Conservation (phyloP, 2,329 filamentous ascomycete genomes). For the Calonectria hongkongensis region DNA sequence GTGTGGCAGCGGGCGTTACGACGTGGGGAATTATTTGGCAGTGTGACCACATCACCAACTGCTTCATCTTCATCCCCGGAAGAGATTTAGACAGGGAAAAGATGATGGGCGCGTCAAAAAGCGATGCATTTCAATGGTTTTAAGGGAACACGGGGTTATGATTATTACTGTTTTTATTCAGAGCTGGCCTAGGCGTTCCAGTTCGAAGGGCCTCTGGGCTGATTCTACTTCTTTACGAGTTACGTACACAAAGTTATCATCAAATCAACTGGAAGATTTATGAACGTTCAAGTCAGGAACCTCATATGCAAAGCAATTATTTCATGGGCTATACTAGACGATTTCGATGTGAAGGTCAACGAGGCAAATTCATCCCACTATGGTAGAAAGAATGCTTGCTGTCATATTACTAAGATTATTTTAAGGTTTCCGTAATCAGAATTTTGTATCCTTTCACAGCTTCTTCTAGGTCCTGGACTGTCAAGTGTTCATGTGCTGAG, state of each 20-base stretch:
- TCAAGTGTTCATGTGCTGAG: constrained; percentile 84
- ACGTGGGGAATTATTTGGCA: background rate
- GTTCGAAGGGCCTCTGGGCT: too few species aligned
- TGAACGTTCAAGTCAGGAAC: too few species aligned
- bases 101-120: too few species aligned
- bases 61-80: too few species aligned
- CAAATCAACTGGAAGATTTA: too few species aligned
- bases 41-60: background rate
- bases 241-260: background rate
- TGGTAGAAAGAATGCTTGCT: too few species aligned
- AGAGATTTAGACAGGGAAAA: too few species aligned
- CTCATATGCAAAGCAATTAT: background rate
- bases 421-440: constrained; percentile 73
- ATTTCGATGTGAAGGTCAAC: too few species aligned
- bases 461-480: constrained; percentile 81
- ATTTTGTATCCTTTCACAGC: constrained; percentile 85
- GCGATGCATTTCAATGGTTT: too few species aligned
- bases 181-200: too few species aligned
- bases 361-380: too few species aligned
- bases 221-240: background rate
- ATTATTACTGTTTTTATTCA: background rate
- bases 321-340: background rate
- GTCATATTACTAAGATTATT: constrained; percentile 17
- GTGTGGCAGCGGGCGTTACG: constrained; percentile 17
- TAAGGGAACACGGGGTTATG: background rate